Evolutionary conservation across 257 asterid species (phyloP), one percentile per base, ranked within the genome.

Genomic region (Nicotiana undulata): DNA sequence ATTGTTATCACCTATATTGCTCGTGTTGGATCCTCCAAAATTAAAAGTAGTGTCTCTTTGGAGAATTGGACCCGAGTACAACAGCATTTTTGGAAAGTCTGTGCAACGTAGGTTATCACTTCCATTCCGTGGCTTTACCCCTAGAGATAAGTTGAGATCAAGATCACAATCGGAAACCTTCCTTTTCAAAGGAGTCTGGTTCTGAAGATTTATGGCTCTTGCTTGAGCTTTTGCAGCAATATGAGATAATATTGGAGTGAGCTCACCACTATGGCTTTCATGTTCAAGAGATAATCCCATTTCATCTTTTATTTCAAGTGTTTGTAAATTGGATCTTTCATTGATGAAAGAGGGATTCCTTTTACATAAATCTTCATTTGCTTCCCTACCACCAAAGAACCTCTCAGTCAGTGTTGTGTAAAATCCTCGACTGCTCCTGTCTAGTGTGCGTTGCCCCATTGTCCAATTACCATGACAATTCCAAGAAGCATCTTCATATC

Each of bases 121-220:
- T 70, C 28, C 85, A 65, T 79, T 87, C 90, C 46, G 59, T 83
- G 55, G 55, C 32, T 77, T 77, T 4, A 85, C 51, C 63, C 90
- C 85, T 2, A 94, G 93, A n/a, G 95, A 89, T 63, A 94, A 83
- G 46, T 87, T 89, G 89, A 93, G 80, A 40, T 91, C 92, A 5
- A 92, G 76, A 15, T 81, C 87, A 79, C 58, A 63, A 29, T 80
- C 81, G 0, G 82, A 60, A 46, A 87, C 87, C 83, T 89, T 90
- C 79, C 97, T 88, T 82, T 93, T 92, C n/a, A 64, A 63, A 61
- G 79, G 84, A 52, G 2, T 78, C 10, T 24, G 76, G 46, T 81
- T 81, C 49, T 80, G 59, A 7, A 58, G 58, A 55, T 37, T 75
- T 79, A 5, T n/a, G 15, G 65, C 34, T 59, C 76, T 28, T 49